phyloP scores from a whole-genome alignment of 768 basidiomycete genomes.

The Crucibulum laeve region DNA sequence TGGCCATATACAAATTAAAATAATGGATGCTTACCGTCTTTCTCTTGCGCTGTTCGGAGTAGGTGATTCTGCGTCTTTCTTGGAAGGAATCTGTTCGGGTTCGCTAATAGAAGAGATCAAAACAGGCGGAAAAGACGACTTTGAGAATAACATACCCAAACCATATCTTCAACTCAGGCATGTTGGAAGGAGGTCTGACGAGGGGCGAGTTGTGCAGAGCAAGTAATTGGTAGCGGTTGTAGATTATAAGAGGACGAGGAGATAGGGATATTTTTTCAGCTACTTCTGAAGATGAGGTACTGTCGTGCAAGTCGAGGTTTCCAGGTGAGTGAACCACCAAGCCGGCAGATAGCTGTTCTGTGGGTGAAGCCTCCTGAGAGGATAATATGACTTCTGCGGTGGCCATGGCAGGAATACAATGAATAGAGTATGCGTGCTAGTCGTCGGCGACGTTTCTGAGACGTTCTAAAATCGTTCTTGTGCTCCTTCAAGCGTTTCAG shows the following conservation, averaged over 20 bases:
- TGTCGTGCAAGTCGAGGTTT: conserved; percentile 10
- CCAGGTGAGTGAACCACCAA: conserved; percentile 14
- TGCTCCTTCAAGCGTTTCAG: no score
- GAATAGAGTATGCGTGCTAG: no score
- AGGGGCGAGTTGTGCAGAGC: conserved; percentile 70
- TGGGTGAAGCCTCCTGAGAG: no score
- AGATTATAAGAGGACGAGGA: conserved; percentile 52
- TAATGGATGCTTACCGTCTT: conserved; percentile 47
- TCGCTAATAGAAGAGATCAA: conserved; percentile 39
- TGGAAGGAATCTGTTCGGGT: conserved; percentile 59
- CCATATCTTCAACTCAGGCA: conserved; percentile 85
- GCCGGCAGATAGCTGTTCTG: no score
- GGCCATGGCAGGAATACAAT: no score
- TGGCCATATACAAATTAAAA: conserved; percentile 9
- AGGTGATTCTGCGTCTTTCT: conserved; percentile 67
- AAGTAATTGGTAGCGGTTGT: conserved; percentile 68
- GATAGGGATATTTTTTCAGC: conserved; percentile 25
- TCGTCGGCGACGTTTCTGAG: no score
- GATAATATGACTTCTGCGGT: no score
- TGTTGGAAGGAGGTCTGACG: conserved; percentile 62
- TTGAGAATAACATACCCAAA: conserved; percentile 62
- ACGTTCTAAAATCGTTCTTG: no score
- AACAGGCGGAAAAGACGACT: conserved; percentile 12
- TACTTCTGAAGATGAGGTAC: conserved; percentile 11
- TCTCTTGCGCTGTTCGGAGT: conserved; percentile 54